These are phyloP conservation scores for Alternaria incomplexa DNA, from an alignment of 2,329 filamentous ascomycete species.

Conservation along the genomic window DNA sequence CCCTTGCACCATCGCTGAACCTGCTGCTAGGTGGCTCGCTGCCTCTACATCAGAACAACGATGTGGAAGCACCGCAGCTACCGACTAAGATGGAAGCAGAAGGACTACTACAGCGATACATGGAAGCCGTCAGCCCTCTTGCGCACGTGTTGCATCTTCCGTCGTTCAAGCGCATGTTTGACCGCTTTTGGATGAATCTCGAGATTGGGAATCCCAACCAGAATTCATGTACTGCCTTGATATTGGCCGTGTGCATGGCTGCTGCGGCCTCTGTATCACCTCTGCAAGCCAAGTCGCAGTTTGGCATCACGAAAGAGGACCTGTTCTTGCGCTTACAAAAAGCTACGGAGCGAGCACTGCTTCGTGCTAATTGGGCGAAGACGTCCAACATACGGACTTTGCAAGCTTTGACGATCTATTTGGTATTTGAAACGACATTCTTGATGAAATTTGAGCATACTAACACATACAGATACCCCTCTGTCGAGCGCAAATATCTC, in stretches of 20 bases:
- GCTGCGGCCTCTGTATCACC: constrained; percentile 46
- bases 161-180: constrained; percentile 46
- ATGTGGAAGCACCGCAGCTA: constrained; percentile 39
- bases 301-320: constrained; percentile 47
- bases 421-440: constrained; percentile 25
- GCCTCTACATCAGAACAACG: constrained; percentile 33
- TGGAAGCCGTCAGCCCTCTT: constrained; percentile 45
- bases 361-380: constrained; percentile 48
- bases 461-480: constrained; percentile 41
- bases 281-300: constrained; percentile 48
- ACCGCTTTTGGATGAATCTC: constrained; percentile 46
- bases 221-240: constrained; percentile 46
- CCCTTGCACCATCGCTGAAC: constrained; percentile 44
- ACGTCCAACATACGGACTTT: constrained; percentile 48
- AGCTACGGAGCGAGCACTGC: constrained; percentile 45
- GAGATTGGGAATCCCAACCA: constrained; percentile 45
- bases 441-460: not conserved
- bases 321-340: constrained; percentile 44
- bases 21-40: constrained; percentile 42
- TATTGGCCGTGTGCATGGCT: constrained; percentile 47
- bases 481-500: constrained; percentile 47
- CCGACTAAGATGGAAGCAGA: constrained; percentile 46
- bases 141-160: constrained; percentile 48
- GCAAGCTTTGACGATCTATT: constrained; percentile 46
- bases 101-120: constrained; percentile 42